Conservation (phyloP, 2,329 filamentous ascomycete genomes). For the Pyrenophora teres region DNA sequence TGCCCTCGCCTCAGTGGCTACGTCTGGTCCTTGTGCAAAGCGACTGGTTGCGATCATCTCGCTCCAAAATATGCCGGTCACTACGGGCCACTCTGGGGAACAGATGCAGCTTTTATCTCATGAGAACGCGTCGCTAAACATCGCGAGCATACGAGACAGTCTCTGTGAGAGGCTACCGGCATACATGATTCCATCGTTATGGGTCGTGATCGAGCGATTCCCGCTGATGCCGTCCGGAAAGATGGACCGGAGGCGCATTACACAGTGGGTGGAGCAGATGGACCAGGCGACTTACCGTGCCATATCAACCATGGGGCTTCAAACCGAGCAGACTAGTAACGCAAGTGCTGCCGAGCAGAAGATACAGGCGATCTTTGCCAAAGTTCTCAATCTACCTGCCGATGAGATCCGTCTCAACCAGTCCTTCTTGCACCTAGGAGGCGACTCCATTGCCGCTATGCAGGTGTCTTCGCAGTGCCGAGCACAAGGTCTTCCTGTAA, state of each 20-base stretch:
- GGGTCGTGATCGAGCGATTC: conserved; percentile 36
- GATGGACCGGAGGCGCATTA: conserved; percentile 36
- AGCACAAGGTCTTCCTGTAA: conserved; percentile 35
- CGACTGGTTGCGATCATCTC: conserved; percentile 39
- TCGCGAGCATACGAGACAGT: conserved; percentile 33
- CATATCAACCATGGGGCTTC: conserved; percentile 31
- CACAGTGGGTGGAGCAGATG: conserved; percentile 41
- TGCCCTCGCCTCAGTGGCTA: conserved; percentile 36
- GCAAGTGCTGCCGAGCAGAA: conserved; percentile 30
- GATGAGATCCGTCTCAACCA: conserved; percentile 40
- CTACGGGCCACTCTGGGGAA: neutral
- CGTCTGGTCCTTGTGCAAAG: conserved; percentile 36
- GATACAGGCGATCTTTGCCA: conserved; percentile 39
- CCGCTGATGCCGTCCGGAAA: conserved; percentile 41
- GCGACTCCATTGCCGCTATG: conserved; percentile 46
- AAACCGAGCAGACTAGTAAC: conserved; percentile 16
- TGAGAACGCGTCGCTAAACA: conserved; percentile 30
- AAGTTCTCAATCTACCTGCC: conserved; percentile 32
- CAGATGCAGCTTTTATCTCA: conserved; percentile 25
- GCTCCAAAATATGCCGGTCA: conserved; percentile 22
- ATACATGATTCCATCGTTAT: conserved; percentile 44
- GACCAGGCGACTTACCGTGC: conserved; percentile 32
- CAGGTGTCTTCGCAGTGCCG: conserved; percentile 42
- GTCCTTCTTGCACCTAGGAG: conserved; percentile 42
- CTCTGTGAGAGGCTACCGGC: conserved; percentile 37